Evolutionary conservation across 371 early-diverging fungal species (phyloP).

Genomic region (Conidiobolus incongruus): DNA sequence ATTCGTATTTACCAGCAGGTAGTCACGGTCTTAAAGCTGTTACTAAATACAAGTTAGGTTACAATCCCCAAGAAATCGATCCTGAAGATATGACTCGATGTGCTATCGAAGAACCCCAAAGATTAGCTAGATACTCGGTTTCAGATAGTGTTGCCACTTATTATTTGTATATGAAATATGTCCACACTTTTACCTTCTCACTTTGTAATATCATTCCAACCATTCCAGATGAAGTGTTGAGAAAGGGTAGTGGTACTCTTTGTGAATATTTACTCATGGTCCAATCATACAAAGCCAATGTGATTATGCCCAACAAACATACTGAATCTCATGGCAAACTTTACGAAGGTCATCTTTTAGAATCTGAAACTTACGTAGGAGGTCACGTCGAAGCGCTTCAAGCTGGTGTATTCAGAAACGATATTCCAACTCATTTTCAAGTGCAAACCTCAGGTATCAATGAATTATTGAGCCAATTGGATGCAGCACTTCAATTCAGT

Average conservation of each 20-base stretch:
- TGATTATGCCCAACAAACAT: slow-evolving; percentile 96
- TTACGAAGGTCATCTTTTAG: slow-evolving; percentile 81
- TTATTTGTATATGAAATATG: slow-evolving; percentile 98
- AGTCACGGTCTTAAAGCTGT: slow-evolving; percentile 96
- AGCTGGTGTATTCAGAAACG: slow-evolving; percentile 96
- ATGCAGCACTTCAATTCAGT: slow-evolving; percentile 74
- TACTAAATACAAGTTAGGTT: slow-evolving; percentile 91
- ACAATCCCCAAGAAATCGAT: slow-evolving; percentile 97
- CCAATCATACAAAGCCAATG: slow-evolving; percentile 73
- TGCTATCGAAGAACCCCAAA: slow-evolving; percentile 86
- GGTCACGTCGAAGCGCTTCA: slow-evolving; percentile 98
- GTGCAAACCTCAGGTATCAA: slow-evolving; percentile 55
- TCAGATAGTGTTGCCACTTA: slow-evolving; percentile 99
- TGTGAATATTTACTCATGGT: slow-evolving; percentile 97
- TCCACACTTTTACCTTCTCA: slow-evolving; percentile 98
- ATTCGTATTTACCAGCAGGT: slow-evolving; percentile 95
- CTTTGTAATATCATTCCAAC: slow-evolving; percentile 97
- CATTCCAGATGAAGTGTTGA: slow-evolving; percentile 88
- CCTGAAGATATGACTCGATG: slow-evolving; percentile 98
- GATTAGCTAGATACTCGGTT: slow-evolving; percentile 97
- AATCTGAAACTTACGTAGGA: slow-evolving; percentile 96
- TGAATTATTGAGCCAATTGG: slow-evolving; percentile 72
- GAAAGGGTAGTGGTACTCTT: slow-evolving; percentile 95
- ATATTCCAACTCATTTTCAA: slow-evolving; percentile 77
- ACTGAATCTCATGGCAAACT: slow-evolving; percentile 42